Base-by-base conservation (phyloP, 1,284 basidiomycete genomes). In the Cryptococcus neoformans region DNA sequence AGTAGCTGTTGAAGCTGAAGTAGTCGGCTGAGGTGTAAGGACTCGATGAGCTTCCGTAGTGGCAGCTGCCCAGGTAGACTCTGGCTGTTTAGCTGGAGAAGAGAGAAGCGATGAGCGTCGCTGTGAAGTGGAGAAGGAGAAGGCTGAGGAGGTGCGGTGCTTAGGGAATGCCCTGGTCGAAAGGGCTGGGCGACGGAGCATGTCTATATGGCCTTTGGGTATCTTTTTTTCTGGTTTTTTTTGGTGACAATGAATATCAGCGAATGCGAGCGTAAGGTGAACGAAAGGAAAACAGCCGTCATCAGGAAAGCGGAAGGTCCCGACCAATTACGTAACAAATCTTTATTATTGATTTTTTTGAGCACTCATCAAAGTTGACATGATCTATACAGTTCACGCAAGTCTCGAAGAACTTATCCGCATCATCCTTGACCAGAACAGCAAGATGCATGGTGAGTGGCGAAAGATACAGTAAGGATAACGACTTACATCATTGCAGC, bases 41-140 rank as follows among this genome's bases (percentile, higher is more conserved):
- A 76, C 65, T 2, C 62, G 63, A 55, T 76, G 73, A 9, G 74
- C 74, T 0, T 67, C 65, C 62, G 75, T 70, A 14, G 74, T 76
- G 17, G 74, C 74, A 42, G 67, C 67, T n/a, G 70, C 74, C 74
- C 74, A 76, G 21, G 72, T 61, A 39, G 66, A 65, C 4, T 28
- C 28, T 28, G 28, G 28, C 45, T 58, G 63, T 5, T 50, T 34
- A 7, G 50, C 34, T 5, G 50, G 12, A 16, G 59, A 49, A 7
- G 54, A 39, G 17, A n/a, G 14, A 2, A 56, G 51, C 6, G 60
- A 52, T 39, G 41, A 34, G 12, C 21, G 36, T 6, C 10, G 21
- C 28, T 51, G 34, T 4, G 56, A 47, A 34, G 56, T 60, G 44
- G 57, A 51, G 16, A 57, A 41, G 36, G 46, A 14, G 28, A 28